A percentile compares a stretch with the other conserved stretches of the same genome.
These are phyloP conservation scores for Gossypium schwendimanii DNA, from an alignment of 441 rosid genomes.

Conservation along the genomic window DNA sequence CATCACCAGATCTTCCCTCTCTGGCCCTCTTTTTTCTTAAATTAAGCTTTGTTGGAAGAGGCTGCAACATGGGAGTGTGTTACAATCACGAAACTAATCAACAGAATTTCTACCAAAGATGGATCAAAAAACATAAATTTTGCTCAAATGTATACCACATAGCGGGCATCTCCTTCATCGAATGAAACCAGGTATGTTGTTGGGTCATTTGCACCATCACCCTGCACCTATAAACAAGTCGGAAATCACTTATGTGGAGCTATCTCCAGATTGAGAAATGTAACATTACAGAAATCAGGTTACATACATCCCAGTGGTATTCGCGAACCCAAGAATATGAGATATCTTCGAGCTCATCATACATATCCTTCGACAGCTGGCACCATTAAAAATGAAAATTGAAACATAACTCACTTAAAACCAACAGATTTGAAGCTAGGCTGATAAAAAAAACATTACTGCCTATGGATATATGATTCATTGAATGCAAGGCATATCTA, in stretches of 20 bases:
- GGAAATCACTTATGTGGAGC: background rate
- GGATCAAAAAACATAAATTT: background rate
- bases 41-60: slow-evolving; percentile 70
- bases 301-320: slow-evolving; percentile 91
- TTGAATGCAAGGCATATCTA: slow-evolving; percentile 20
- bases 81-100: background rate
- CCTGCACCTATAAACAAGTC: slow-evolving; percentile 46
- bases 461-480: background rate
- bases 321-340: slow-evolving; percentile 86
- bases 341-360: slow-evolving; percentile 70
- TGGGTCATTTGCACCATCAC: slow-evolving; percentile 66
- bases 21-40: slow-evolving; percentile 75
- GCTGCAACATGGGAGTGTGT: slow-evolving; percentile 39
- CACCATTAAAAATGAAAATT: slow-evolving; percentile 17
- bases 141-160: slow-evolving; percentile 47
- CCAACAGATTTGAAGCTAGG: background rate
- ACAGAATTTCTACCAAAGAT: background rate
- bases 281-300: slow-evolving; percentile 9
- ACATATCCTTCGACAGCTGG: slow-evolving; percentile 73
- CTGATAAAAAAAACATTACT: background rate
- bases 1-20: slow-evolving; percentile 80
- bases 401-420: background rate
- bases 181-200: slow-evolving; percentile 74
- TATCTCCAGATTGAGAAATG: background rate
- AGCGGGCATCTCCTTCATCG: slow-evolving; percentile 66